phyloP scores from a whole-genome alignment of 805 yeast species.

The Cyberlindnera americana region DNA sequence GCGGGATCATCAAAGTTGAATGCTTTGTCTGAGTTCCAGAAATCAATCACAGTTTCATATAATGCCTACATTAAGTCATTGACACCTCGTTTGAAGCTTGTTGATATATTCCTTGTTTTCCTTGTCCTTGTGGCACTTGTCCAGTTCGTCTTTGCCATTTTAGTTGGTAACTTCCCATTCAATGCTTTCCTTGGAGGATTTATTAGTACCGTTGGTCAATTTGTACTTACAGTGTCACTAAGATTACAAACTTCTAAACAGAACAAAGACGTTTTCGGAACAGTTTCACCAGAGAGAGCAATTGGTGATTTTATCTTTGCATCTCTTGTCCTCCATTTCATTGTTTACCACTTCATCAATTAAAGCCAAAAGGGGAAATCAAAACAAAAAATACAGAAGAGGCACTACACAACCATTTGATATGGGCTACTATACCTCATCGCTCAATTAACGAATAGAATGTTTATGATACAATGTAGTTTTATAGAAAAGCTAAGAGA shows the following conservation, averaged over 20 bases:
- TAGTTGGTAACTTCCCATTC: constrained; percentile 91
- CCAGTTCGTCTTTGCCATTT: constrained; percentile 72
- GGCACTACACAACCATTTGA: not conserved
- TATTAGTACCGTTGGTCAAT: constrained; percentile 89
- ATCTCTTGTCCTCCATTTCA: constrained; percentile 82
- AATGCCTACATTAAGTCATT: constrained; percentile 32
- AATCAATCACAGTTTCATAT: constrained; percentile 31
- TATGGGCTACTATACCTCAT: not conserved
- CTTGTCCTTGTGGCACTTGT: constrained; percentile 69
- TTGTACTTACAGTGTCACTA: constrained; percentile 79
- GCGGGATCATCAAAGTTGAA: constrained; percentile 6
- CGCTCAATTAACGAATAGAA: too few species aligned
- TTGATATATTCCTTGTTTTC: constrained; percentile 75
- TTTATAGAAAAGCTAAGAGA: too few species aligned
- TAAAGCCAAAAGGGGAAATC: too few species aligned
- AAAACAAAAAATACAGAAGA: too few species aligned
- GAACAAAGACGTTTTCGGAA: constrained; percentile 35
- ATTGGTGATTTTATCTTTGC: constrained; percentile 88
- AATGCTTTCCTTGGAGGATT: constrained; percentile 96
- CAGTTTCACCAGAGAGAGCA: constrained; percentile 55
- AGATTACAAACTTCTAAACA: constrained; percentile 62
- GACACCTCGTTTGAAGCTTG: constrained; percentile 51
- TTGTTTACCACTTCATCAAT: constrained; percentile 87
- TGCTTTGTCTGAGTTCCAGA: constrained; percentile 29
- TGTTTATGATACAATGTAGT: too few species aligned